phyloP scores from a whole-genome alignment of 305 asterid genomes.

The Solanum chacoense region DNA sequence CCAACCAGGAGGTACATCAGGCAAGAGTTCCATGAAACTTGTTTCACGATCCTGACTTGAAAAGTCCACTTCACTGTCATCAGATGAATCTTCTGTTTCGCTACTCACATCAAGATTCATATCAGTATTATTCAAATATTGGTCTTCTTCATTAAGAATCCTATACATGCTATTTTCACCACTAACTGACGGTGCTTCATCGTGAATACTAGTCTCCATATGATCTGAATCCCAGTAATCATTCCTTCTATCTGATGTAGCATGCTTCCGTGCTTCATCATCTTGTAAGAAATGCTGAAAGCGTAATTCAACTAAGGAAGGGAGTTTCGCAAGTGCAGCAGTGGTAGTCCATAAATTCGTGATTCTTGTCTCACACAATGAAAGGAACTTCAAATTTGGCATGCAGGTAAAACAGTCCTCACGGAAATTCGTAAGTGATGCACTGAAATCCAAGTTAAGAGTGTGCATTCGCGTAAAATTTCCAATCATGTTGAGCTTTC shows the following conservation, averaged over 20 bases:
- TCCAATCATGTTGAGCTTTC: constrained; percentile 74
- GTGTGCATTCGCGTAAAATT: constrained; percentile 47
- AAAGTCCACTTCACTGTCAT: constrained; percentile 74
- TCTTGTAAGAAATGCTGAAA: constrained; percentile 46
- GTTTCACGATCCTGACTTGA: constrained; percentile 29
- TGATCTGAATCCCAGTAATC: constrained; percentile 25
- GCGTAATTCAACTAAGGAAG: constrained; percentile 65
- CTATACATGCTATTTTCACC: constrained; percentile 28
- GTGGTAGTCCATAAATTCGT: constrained; percentile 78
- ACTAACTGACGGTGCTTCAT: constrained; percentile 26
- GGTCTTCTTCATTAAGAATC: constrained; percentile 32
- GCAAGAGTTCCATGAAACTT: constrained; percentile 23
- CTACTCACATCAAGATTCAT: constrained; percentile 32
- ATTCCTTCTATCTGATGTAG: constrained; percentile 29
- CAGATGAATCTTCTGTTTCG: constrained; percentile 49
- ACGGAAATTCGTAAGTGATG: constrained; percentile 65
- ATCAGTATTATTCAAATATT: constrained; percentile 29
- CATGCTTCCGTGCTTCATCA: constrained; percentile 24
- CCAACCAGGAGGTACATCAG: constrained; percentile 40
- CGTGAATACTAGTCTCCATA: constrained; percentile 16
- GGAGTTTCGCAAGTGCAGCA: constrained; percentile 71
- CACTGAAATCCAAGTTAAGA: constrained; percentile 82
- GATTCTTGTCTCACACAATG: constrained; percentile 77
- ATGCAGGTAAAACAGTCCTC: constrained; percentile 74
- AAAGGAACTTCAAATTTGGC: constrained; percentile 72